Percentiles rank a stretch among this genome's conserved stretches.
phyloP scores from a whole-genome alignment of 2,329 filamentous ascomycete genomes.

The Cordyceps tenuipes region DNA sequence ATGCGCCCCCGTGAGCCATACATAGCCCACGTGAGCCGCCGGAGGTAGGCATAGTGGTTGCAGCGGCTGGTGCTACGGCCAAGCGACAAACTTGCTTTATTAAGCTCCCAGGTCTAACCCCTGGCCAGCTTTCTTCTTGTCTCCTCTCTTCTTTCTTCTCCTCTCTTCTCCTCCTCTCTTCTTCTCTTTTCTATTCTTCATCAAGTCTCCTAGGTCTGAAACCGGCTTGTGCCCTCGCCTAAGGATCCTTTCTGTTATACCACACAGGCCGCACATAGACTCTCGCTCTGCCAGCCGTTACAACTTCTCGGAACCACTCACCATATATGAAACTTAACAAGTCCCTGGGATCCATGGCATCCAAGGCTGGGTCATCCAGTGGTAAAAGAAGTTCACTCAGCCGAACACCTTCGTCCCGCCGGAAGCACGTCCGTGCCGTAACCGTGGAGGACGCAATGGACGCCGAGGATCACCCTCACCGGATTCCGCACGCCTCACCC shows the following conservation, averaged over 20 bases:
- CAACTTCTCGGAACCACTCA: neutral
- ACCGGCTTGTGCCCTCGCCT: neutral
- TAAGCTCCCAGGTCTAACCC: neutral
- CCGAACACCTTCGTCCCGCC: conserved; percentile 6
- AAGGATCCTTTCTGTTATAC: neutral
- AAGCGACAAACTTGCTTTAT: neutral
- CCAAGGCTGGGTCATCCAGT: neutral
- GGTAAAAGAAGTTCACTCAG: conserved; percentile 8
- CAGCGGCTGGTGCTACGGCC: neutral
- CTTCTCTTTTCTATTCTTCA: neutral
- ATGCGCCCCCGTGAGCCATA: conserved; percentile 2
- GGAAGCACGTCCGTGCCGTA: neutral
- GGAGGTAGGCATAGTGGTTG: conserved; percentile 1
- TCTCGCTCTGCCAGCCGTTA: neutral
- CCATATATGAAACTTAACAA: neutral
- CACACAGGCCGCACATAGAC: neutral
- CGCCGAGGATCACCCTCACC: neutral
- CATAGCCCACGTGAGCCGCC: conserved; percentile 1
- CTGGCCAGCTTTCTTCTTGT: neutral
- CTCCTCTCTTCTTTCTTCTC: neutral
- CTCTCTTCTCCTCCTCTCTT: neutral
- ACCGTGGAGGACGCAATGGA: conserved; percentile 8
- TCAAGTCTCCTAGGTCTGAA: neutral
- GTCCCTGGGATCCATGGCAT: neutral
- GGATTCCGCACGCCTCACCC: neutral